Conservation (phyloP, 2,329 filamentous ascomycete species). For the Penicillium sp. region DNA sequence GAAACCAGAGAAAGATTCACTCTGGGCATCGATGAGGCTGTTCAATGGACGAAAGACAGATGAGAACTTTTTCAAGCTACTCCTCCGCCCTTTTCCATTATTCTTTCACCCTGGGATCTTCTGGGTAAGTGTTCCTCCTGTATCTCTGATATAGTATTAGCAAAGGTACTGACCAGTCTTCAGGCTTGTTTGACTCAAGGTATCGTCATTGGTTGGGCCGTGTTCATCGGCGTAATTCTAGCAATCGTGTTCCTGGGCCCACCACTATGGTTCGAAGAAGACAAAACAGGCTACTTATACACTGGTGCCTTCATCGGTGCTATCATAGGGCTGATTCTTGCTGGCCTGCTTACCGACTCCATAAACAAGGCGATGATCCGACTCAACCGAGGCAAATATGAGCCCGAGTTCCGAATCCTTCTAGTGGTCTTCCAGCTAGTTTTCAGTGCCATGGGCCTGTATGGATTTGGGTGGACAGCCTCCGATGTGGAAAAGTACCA, state of each 20-base stretch:
- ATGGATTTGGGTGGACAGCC: conserved; percentile 77
- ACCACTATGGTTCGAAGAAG: conserved; percentile 78
- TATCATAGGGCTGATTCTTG: conserved; percentile 72
- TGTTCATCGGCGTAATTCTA: conserved; percentile 83
- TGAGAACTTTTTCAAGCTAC: conserved; percentile 66
- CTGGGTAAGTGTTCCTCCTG: conserved; percentile 55
- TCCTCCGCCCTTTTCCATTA: conserved; percentile 75
- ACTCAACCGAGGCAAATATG: conserved; percentile 77
- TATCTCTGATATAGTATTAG: not conserved
- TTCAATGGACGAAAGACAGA: conserved; percentile 83
- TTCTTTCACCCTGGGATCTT: conserved; percentile 82
- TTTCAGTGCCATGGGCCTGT: conserved; percentile 74
- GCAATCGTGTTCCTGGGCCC: conserved; percentile 79
- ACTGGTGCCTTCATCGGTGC: conserved; percentile 83
- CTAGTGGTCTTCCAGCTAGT: conserved; percentile 81
- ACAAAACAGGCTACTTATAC: conserved; percentile 83
- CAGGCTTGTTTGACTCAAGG: conserved; percentile 74
- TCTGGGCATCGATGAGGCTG: conserved; percentile 60
- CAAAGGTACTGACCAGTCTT: not conserved
- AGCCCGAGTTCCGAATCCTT: conserved; percentile 85
- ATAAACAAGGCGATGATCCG: conserved; percentile 69
- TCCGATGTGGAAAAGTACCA: conserved; percentile 62
- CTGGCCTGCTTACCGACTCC: conserved; percentile 72
- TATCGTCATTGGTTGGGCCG: conserved; percentile 90
- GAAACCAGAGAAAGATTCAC: conserved; percentile 55